Evolutionary conservation across 495 filamentous ascomycete genomes (phyloP).

Genomic region (Penicillium nucicola): DNA sequence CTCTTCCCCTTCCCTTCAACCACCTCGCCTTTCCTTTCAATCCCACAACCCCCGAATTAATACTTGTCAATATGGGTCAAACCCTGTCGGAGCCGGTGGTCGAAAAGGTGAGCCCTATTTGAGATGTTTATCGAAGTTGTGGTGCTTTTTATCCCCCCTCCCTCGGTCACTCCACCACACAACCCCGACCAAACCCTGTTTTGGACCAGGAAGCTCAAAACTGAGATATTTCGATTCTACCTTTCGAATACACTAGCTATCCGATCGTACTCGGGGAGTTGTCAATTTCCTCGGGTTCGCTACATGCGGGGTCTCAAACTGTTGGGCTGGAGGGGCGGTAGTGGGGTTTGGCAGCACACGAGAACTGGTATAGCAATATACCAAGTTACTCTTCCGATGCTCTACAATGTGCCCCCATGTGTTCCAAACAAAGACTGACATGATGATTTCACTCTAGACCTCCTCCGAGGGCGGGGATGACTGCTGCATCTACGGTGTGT

Average conservation of each 20-base stretch:
- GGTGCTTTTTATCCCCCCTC: slow-evolving; percentile 14
- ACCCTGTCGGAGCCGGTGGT: slow-evolving; percentile 98
- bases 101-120: slow-evolving; percentile 75
- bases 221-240: not conserved
- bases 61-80: slow-evolving; percentile 76
- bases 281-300: slow-evolving; percentile 8
- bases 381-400: slow-evolving; percentile 3
- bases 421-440: slow-evolving; percentile 6
- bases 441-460: slow-evolving; percentile 48
- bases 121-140: not conserved
- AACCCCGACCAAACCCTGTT: too few relatives aligned
- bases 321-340: slow-evolving; percentile 24
- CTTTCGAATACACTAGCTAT: not conserved
- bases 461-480: slow-evolving; percentile 92
- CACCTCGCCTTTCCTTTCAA: slow-evolving; percentile 19
- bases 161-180: slow-evolving; percentile 1
- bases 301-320: slow-evolving; percentile 22
- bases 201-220: not conserved
- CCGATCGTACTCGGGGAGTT: not conserved
- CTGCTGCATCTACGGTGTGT: slow-evolving; percentile 85
- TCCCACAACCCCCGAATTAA: slow-evolving; percentile 15
- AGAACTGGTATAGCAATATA: not conserved
- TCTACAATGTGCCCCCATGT: not conserved
- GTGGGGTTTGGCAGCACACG: not conserved
- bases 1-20: slow-evolving; percentile 14